Percentiles rank a stretch among this genome's conserved stretches.
These are phyloP conservation scores for Venturia nashicola DNA, from an alignment of 2,329 filamentous ascomycete genomes.

Conservation along the genomic window DNA sequence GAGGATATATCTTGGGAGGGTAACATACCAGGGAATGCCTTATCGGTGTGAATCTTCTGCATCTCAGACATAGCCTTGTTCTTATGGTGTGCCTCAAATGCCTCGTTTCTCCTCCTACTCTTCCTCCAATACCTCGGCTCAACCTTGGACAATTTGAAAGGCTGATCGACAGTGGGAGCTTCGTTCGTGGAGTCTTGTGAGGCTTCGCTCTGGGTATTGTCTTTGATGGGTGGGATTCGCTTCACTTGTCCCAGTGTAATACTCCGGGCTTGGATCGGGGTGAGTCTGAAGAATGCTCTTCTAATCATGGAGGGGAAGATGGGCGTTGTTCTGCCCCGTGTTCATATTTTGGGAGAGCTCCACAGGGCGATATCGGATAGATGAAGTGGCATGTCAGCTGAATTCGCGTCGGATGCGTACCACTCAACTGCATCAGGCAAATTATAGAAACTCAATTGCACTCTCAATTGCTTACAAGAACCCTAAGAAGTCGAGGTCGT, in stretches of 20 bases:
- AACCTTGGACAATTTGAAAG: not conserved
- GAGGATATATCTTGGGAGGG: not conserved
- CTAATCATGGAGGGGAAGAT: not conserved
- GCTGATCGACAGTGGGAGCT: not conserved
- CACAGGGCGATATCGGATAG: not conserved
- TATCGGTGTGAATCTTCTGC: conserved; percentile 29
- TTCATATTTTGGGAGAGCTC: not conserved
- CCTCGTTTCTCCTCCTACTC: not conserved
- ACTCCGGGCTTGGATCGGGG: not conserved
- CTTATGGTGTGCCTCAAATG: not conserved
- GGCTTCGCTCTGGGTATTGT: not conserved
- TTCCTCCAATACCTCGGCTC: not conserved
- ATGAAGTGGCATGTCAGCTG: not conserved
- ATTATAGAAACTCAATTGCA: not conserved
- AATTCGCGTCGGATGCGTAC: not conserved
- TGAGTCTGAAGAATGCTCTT: not conserved
- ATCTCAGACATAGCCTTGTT: conserved; percentile 27
- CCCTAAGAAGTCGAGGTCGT: too few species aligned
- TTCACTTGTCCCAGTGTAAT: not conserved
- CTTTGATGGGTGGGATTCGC: not conserved
- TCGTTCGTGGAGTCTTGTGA: not conserved
- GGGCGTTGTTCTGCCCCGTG: not conserved
- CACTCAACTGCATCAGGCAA: not conserved
- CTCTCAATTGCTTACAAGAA: not conserved
- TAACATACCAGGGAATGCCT: conserved; percentile 31